A percentile compares a stretch with the other conserved stretches of the same genome.
Evolutionary conservation across 768 basidiomycete species (phyloP).

Genomic region (Leccinum longicurvipes): DNA sequence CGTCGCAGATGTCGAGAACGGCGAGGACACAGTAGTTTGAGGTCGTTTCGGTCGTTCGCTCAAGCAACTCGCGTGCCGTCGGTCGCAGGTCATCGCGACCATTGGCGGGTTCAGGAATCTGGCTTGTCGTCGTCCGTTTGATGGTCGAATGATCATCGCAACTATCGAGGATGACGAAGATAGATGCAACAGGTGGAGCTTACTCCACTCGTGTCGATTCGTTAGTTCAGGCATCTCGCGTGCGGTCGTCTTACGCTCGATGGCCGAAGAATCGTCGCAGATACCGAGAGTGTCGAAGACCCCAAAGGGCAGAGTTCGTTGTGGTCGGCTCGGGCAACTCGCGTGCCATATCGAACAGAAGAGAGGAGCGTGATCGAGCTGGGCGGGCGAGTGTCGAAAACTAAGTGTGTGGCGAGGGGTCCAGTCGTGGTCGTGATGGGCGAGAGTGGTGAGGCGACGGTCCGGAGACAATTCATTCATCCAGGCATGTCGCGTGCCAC

Average conservation of each 20-base stretch:
- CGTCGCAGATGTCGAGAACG: background rate
- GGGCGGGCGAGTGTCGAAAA: background rate
- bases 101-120: background rate
- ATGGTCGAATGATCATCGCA: too few relatives aligned
- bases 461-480: background rate
- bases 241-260: background rate
- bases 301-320: background rate
- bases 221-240: background rate
- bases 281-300: background rate
- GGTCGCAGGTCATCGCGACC: background rate
- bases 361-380: background rate
- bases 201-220: background rate
- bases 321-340: background rate
- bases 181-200: background rate
- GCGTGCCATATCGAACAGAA: background rate
- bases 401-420: background rate
- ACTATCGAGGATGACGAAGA: background rate
- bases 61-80: background rate
- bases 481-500: constrained; percentile 3
- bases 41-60: background rate
- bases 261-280: background rate
- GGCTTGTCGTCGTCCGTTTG: background rate
- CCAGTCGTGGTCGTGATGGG: background rate
- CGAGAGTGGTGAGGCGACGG: background rate
- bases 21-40: background rate